Conservation (phyloP, 352 stramenopile species). For the Globisporangium rhizosaccharum region DNA sequence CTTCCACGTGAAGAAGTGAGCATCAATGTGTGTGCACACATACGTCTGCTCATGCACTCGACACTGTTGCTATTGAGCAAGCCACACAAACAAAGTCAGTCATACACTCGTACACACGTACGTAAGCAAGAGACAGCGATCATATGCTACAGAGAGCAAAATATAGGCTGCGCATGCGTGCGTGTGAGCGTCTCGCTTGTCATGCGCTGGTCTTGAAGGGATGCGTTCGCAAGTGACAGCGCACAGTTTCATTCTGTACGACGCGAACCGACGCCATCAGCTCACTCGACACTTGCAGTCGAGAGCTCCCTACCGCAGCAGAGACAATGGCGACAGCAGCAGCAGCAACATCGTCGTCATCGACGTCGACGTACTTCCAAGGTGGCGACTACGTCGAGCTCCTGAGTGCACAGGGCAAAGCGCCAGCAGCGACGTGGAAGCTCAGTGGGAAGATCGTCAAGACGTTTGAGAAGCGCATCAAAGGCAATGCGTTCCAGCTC, state of each 20-base stretch:
- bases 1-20: slow-evolving; percentile 38
- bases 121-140: too few species aligned
- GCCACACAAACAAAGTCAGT: too few species aligned
- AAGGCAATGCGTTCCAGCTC: slow-evolving; percentile 71
- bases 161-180: too few species aligned
- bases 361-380: slow-evolving; percentile 54
- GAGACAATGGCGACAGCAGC: neutral
- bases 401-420: slow-evolving; percentile 71
- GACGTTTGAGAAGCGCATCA: slow-evolving; percentile 77
- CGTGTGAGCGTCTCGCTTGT: too few species aligned
- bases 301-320: neutral
- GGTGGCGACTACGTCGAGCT: slow-evolving; percentile 79
- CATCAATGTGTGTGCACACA: neutral
- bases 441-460: slow-evolving; percentile 74
- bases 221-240: too few species aligned
- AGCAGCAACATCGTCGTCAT: neutral
- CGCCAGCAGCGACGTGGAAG: slow-evolving; percentile 62
- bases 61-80: neutral
- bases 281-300: neutral
- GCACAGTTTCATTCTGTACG: too few species aligned
- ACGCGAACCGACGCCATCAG: neutral
- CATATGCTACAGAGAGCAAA: too few species aligned
- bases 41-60: neutral
- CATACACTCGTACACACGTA: too few species aligned
- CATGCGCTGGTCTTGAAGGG: too few species aligned